Percentiles rank a stretch among this genome's conserved stretches.
Conservation (phyloP, 768 basidiomycete genomes). For the Myochromella boudieri region DNA sequence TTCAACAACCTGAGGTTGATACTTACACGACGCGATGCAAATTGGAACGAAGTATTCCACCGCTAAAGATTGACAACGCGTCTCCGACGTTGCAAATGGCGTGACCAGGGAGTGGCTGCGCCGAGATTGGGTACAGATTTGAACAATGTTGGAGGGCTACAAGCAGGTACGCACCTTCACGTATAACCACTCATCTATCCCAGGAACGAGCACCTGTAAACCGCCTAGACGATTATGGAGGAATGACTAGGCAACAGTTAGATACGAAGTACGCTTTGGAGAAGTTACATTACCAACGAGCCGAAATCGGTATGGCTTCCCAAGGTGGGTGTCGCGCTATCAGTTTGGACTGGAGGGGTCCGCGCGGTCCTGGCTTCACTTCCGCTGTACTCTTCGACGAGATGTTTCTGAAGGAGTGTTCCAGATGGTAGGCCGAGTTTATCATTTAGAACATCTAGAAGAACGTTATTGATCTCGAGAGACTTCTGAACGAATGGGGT, state of each 20-base stretch:
- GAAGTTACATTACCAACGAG: conserved; percentile 45
- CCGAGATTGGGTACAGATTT: background rate
- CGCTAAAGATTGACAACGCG: conserved; percentile 17
- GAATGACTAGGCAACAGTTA: conserved; percentile 48
- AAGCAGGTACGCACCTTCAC: conserved; percentile 47
- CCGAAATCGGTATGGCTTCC: conserved; percentile 76
- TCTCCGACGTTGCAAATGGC: conserved; percentile 54
- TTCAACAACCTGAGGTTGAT: too few species aligned
- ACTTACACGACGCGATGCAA: conserved; percentile 18
- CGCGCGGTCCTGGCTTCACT: conserved; percentile 59
- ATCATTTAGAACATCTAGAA: conserved; percentile 58
- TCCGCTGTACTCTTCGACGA: conserved; percentile 45
- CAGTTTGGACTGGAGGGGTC: conserved; percentile 39
- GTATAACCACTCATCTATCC: conserved; percentile 64
- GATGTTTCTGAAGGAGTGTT: conserved; percentile 42
- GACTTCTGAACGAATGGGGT: conserved; percentile 59
- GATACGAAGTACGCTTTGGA: conserved; percentile 31
- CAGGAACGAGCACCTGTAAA: conserved; percentile 65
- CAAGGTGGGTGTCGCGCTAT: conserved; percentile 32
- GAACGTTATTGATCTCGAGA: conserved; percentile 49
- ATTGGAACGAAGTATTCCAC: conserved; percentile 21
- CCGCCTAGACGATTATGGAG: conserved; percentile 72
- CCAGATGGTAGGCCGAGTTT: conserved; percentile 53
- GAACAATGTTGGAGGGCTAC: background rate
- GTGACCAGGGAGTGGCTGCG: conserved; percentile 48